A percentile compares a stretch with the other conserved stretches of the same genome.
Conservation (phyloP, 2,329 filamentous ascomycete species). For the Pseudogymnoascus sp. region DNA sequence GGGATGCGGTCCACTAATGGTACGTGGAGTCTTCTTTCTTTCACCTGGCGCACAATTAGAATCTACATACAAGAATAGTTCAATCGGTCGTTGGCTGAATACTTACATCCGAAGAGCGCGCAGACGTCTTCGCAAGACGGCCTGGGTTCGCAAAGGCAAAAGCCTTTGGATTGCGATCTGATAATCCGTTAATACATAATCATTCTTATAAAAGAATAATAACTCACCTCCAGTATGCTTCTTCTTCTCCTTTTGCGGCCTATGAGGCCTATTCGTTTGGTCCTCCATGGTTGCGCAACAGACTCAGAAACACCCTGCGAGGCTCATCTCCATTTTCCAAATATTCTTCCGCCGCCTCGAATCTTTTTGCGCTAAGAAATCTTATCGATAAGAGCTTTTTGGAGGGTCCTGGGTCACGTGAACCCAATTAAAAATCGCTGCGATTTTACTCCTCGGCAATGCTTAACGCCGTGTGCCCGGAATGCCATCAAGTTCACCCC, state of each 20-base stretch:
- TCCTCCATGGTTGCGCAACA: conserved; percentile 55
- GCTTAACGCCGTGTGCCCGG: not conserved
- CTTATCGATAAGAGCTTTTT: conserved; percentile 8
- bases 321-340: conserved; percentile 7
- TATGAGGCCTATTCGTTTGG: conserved; percentile 77
- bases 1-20: conserved; percentile 92
- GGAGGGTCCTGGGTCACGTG: not conserved
- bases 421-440: not conserved
- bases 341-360: conserved; percentile 4
- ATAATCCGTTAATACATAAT: conserved; percentile 11
- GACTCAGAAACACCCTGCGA: conserved; percentile 4
- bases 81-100: conserved; percentile 8
- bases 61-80: conserved; percentile 10
- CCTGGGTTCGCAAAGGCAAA: conserved; percentile 30
- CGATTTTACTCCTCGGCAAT: conserved; percentile 1
- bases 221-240: conserved; percentile 52
- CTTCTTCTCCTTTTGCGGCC: conserved; percentile 85
- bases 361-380: conserved; percentile 7
- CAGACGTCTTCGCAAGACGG: conserved; percentile 32
- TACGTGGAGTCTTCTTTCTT: conserved; percentile 93
- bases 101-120: conserved; percentile 45
- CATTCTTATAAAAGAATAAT: not conserved
- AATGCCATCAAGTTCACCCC: not conserved
- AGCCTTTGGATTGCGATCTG: conserved; percentile 30
- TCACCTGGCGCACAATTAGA: conserved; percentile 49